Evolutionary conservation across 345 rosid species (phyloP).

Genomic region (Eucalyptus tenuipes): DNA sequence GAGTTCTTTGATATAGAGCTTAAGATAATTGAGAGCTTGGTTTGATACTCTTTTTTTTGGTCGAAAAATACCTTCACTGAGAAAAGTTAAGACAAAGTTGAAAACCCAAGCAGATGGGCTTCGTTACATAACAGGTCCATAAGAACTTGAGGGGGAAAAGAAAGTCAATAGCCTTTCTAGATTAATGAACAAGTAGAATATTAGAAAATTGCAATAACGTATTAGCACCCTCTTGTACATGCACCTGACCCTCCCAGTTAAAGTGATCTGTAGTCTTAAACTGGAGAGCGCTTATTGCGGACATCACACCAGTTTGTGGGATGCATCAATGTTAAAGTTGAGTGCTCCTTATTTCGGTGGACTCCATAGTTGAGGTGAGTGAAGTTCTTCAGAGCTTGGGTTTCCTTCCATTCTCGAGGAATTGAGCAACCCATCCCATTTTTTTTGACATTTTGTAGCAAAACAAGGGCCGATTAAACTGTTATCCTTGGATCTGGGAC

Average conservation of each 20-base stretch:
- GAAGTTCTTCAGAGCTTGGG: not conserved
- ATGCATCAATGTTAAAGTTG: not conserved
- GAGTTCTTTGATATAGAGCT: not conserved
- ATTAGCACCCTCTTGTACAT: no score
- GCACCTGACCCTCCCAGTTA: no score
- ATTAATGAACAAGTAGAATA: no score
- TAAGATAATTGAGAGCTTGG: not conserved
- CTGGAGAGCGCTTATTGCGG: no score
- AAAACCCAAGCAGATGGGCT: not conserved
- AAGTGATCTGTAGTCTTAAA: no score
- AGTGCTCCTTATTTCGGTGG: not conserved
- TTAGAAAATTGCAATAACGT: not conserved
- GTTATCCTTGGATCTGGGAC: not conserved
- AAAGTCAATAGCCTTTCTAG: not conserved
- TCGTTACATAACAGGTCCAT: not conserved
- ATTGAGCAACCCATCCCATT: not conserved
- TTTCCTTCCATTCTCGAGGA: not conserved
- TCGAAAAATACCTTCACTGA: not conserved
- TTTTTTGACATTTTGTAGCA: not conserved
- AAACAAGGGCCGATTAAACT: not conserved
- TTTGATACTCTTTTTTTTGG: not conserved
- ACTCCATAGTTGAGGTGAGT: not conserved
- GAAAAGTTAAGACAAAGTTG: not conserved
- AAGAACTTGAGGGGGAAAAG: not conserved
- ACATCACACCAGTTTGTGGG: no score